phyloP scores from a whole-genome alignment of 2,329 filamentous ascomycete genomes.

The Arthrobotrys conoides region DNA sequence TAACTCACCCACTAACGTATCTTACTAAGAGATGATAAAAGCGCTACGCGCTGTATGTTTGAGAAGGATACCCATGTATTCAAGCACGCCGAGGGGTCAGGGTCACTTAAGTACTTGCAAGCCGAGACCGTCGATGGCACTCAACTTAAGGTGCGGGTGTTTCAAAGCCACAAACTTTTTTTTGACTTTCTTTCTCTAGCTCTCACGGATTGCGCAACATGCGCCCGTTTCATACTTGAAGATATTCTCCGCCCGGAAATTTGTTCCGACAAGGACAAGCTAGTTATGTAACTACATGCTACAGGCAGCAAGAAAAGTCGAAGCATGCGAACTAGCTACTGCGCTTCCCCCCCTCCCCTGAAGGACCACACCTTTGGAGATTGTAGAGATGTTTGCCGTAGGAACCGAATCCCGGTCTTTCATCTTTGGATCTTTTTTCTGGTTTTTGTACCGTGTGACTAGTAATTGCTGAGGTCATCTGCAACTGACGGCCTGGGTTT shows the following conservation, averaged over 20 bases:
- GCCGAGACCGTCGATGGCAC: constrained; percentile 7
- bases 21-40: constrained; percentile 55
- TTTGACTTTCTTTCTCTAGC: too few relatives aligned
- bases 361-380: constrained; percentile 20
- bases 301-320: constrained; percentile 4
- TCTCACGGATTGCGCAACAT: constrained; percentile 46
- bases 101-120: background rate
- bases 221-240: constrained; percentile 28
- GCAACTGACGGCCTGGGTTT: background rate
- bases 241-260: constrained; percentile 53
- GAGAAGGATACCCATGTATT: constrained; percentile 25
- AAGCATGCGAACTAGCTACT: background rate
- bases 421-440: constrained; percentile 12
- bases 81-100: constrained; percentile 10
- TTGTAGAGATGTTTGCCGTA: constrained; percentile 13
- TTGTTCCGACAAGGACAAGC: constrained; percentile 47
- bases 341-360: too few relatives aligned
- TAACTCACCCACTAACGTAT: constrained; percentile 12
- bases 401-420: constrained; percentile 14
- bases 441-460: constrained; percentile 19
- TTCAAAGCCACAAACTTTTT: constrained; percentile 42
- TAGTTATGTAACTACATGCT: constrained; percentile 23
- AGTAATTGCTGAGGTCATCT: constrained; percentile 2
- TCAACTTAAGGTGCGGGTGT: constrained; percentile 34
- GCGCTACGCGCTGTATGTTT: constrained; percentile 2